A percentile compares a stretch with the other conserved stretches of the same genome.
phyloP scores from a whole-genome alignment of 1,284 basidiomycete genomes.

The Anthracocystis walkeri region DNA sequence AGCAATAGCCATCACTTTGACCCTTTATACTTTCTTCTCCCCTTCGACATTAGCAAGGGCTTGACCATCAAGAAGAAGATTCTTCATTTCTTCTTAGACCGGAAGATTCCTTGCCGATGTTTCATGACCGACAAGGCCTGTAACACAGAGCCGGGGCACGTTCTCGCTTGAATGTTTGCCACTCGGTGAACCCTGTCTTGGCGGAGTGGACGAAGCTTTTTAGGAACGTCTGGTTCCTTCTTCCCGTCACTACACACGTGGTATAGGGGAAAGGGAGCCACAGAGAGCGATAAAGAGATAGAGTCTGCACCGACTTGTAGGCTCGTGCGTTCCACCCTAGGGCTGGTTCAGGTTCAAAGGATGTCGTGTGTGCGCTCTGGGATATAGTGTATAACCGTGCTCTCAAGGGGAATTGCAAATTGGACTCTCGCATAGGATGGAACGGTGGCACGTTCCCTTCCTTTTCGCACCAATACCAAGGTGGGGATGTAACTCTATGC shows the following conservation, averaged over 20 bases:
- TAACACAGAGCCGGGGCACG: conserved; percentile 6
- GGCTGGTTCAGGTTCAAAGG: not conserved
- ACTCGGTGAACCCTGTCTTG: not conserved
- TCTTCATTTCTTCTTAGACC: not conserved
- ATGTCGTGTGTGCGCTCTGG: conserved; percentile 21
- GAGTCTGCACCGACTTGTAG: not conserved
- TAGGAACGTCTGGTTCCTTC: conserved; percentile 9
- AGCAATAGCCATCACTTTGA: too few species aligned
- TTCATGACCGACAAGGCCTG: not conserved
- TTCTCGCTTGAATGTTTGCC: conserved; percentile 9
- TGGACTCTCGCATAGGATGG: not conserved
- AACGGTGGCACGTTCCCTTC: conserved; percentile 19
- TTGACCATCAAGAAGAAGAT: too few species aligned
- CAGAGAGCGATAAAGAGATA: not conserved
- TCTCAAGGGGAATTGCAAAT: conserved; percentile 15
- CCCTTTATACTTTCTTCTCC: too few species aligned
- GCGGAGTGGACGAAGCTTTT: not conserved
- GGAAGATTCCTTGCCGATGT: not conserved
- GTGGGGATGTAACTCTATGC: not conserved
- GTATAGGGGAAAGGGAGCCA: not conserved
- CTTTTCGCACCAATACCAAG: too few species aligned
- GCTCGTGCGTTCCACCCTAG: not conserved
- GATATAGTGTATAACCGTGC: not conserved
- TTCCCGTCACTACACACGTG: conserved; percentile 4
- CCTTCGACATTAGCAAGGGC: too few species aligned